Evolutionary conservation across 1,284 basidiomycete species (phyloP).

Genomic region (Sanghuangporus baumii): DNA sequence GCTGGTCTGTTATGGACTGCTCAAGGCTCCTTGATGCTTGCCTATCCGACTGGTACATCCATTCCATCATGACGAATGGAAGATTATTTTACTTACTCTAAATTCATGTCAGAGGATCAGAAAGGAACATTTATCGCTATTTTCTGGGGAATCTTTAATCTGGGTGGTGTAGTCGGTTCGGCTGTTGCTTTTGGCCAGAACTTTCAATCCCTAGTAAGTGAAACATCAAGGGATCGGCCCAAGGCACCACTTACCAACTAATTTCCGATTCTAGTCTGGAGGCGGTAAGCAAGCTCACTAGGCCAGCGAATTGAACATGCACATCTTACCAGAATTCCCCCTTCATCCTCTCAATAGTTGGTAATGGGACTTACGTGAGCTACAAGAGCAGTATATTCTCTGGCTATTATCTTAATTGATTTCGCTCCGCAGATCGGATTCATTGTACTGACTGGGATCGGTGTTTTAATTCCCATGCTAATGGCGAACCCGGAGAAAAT

Average conservation of each 20-base stretch:
- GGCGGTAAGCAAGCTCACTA: neutral
- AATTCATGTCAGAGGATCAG: slow-evolving; percentile 23
- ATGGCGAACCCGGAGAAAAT: slow-evolving; percentile 33
- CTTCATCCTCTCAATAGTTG: slow-evolving; percentile 14
- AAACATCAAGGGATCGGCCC: neutral
- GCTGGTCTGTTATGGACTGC: slow-evolving; percentile 57
- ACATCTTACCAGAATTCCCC: neutral
- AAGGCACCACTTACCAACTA: neutral
- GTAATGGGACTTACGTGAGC: slow-evolving; percentile 30
- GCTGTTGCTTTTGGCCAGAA: slow-evolving; percentile 53
- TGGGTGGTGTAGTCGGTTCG: slow-evolving; percentile 59
- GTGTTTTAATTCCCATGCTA: slow-evolving; percentile 28
- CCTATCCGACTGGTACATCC: slow-evolving; percentile 43
- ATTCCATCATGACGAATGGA: neutral
- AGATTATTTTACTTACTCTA: neutral
- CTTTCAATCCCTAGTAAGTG: slow-evolving; percentile 34
- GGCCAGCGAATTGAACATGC: neutral
- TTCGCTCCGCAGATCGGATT: slow-evolving; percentile 27
- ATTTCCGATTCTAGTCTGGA: slow-evolving; percentile 6
- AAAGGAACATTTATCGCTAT: slow-evolving; percentile 41
- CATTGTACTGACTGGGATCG: slow-evolving; percentile 30
- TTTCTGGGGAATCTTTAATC: slow-evolving; percentile 68
- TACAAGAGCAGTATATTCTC: neutral
- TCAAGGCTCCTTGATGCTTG: slow-evolving; percentile 51
- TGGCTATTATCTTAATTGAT: neutral